Evolutionary conservation across 2,329 filamentous ascomycete genomes (phyloP), one percentile per base, ranked within the genome.

Genomic region (Penicillium sp.): DNA sequence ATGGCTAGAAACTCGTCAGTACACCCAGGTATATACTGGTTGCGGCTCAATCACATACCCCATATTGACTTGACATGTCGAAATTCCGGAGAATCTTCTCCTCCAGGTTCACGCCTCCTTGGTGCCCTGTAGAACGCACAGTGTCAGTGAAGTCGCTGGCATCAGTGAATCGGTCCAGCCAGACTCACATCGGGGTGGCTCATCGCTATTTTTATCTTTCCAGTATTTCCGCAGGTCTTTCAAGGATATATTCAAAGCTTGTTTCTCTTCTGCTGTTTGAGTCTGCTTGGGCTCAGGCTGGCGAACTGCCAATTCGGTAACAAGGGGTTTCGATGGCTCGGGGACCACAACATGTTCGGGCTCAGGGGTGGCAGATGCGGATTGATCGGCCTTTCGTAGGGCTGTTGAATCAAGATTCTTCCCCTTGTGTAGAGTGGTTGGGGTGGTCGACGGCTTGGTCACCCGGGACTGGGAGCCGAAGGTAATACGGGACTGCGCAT

Each of bases 81-180:
- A 95, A 99, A 72, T 96, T 90, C 61, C 93, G 82, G 68, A 98
- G 75, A 26, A 98, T 86, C 80, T 93, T 96, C 81, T 98, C 93
- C 55, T 89, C 82, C 46, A 90, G 64, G 11, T 80, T 83, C 64
- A 98, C 71, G 2, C 82, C 87, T 66, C 88, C 75, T 75, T 96
- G 91, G 69, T 98, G 95, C 35, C 96, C 86, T 79, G 58, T 37
- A 14, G 24, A 27, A 13, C 9, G 21, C 26, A 13, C 8, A 44
- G 49, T 27, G 48, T 55, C 53, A 29, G 48, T 31, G 35, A 35
- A 16, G 6, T 52, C 37, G 22, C 35, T 21, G 4, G 47, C 29
- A 39, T 24, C 2, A 4, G 24, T 16, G n/a, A 5, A 11, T 16
- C 24, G 7, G 11, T 41, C 11, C n/a, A n/a, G 16, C 29, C 37